Percentiles rank a stretch among this genome's conserved stretches.
These are phyloP conservation scores for Pseudocohnilembus persalinus DNA, from an alignment of 169 alveolate species.

Conservation along the genomic window DNA sequence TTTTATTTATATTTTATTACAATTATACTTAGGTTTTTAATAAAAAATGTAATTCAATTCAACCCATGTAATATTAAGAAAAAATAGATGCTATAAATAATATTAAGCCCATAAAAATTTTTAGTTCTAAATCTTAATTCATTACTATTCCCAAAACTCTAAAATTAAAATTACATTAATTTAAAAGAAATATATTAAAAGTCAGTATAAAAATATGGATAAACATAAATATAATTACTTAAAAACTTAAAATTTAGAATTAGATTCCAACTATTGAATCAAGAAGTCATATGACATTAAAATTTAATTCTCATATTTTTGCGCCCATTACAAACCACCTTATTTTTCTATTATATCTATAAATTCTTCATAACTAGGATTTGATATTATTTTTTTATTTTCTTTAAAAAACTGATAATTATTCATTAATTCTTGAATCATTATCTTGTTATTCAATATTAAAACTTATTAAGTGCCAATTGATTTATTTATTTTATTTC, in stretches of 20 bases:
- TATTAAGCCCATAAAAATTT: background rate
- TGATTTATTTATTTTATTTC: too few species aligned
- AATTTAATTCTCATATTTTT: background rate
- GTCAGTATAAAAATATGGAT: background rate
- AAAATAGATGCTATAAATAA: background rate
- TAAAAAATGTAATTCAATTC: too few species aligned
- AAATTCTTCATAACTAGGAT: background rate
- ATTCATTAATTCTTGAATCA: background rate
- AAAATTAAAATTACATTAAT: too few species aligned
- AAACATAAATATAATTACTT: background rate
- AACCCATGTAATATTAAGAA: too few species aligned
- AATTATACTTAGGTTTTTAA: too few species aligned
- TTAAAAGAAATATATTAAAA: too few species aligned
- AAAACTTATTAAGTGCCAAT: too few species aligned
- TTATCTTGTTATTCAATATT: too few species aligned
- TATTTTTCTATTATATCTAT: background rate
- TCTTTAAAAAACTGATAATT: too few species aligned
- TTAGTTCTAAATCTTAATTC: background rate
- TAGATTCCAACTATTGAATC: background rate
- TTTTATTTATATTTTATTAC: too few species aligned
- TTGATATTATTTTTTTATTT: background rate
- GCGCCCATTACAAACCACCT: background rate
- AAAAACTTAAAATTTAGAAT: too few species aligned
- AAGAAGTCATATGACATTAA: background rate
- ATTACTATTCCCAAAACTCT: background rate